Percentiles rank a stretch among this genome's conserved stretches.
Evolutionary conservation across 2,329 filamentous ascomycete species (phyloP).

Genomic region (Phaeoacremonium minimum): DNA sequence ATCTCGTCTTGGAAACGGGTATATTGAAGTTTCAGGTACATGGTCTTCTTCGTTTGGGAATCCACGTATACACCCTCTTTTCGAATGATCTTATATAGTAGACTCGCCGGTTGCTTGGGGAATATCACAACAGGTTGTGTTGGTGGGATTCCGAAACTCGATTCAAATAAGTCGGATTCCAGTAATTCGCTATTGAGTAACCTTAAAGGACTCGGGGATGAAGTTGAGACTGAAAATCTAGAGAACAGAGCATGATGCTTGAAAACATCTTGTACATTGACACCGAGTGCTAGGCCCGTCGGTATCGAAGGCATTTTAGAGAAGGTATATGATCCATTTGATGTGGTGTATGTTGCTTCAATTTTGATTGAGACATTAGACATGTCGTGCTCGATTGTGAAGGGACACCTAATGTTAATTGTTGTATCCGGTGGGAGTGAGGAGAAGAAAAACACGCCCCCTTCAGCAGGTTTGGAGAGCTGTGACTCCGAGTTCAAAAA

Average conservation of each 20-base stretch:
- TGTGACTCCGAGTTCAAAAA: constrained; percentile 36
- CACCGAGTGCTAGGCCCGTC: constrained; percentile 77
- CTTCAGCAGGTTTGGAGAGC: constrained; percentile 46
- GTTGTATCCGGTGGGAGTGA: constrained; percentile 37
- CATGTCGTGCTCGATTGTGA: constrained; percentile 75
- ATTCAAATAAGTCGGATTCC: constrained; percentile 64
- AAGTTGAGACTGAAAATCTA: constrained; percentile 84
- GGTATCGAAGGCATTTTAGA: constrained; percentile 59
- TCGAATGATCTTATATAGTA: constrained; percentile 73
- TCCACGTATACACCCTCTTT: constrained; percentile 30
- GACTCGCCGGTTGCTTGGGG: constrained; percentile 72
- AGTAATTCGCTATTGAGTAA: constrained; percentile 68
- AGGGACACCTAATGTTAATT: constrained; percentile 67
- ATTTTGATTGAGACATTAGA: constrained; percentile 67
- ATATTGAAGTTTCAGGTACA: constrained; percentile 72
- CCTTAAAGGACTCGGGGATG: constrained; percentile 68
- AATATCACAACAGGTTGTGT: constrained; percentile 62
- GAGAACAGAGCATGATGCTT: constrained; percentile 80
- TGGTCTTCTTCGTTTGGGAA: constrained; percentile 34
- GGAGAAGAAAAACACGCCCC: constrained; percentile 48
- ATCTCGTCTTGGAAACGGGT: constrained; percentile 74
- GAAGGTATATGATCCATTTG: constrained; percentile 61
- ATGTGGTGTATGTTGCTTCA: constrained; percentile 72
- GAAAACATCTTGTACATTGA: constrained; percentile 96
- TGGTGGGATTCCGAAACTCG: constrained; percentile 53